Conservation (phyloP, 2,329 filamentous ascomycete species). For the Peltaster fructicola region DNA sequence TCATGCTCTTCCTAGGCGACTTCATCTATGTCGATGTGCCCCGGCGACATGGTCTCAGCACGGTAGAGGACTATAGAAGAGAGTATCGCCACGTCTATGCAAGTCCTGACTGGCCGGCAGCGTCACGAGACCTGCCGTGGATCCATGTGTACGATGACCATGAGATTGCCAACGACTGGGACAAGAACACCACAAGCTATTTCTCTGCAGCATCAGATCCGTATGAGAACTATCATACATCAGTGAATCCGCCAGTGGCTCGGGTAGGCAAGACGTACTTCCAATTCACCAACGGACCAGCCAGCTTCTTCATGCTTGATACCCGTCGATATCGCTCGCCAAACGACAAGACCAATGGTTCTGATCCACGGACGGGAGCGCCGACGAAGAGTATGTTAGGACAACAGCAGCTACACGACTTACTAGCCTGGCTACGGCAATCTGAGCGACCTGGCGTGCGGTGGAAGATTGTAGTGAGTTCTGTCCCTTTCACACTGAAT, state of each 20-base stretch:
- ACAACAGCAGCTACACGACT: conserved; percentile 54
- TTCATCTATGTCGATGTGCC: conserved; percentile 90
- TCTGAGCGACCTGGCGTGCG: conserved; percentile 60
- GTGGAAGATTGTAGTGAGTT: conserved; percentile 87
- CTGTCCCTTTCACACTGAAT: conserved; percentile 93
- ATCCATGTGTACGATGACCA: conserved; percentile 95
- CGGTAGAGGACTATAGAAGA: conserved; percentile 60
- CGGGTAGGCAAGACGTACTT: conserved; percentile 61
- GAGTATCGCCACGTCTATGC: conserved; percentile 94
- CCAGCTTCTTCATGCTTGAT: conserved; percentile 87
- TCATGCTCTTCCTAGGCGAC: conserved; percentile 59
- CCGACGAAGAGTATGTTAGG: conserved; percentile 72
- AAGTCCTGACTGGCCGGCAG: conserved; percentile 72
- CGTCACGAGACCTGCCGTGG: conserved; percentile 74
- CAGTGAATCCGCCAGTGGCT: conserved; percentile 56
- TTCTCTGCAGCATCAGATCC: conserved; percentile 68
- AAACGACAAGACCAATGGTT: conserved; percentile 40
- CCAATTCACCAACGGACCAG: conserved; percentile 74
- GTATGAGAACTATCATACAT: conserved; percentile 71
- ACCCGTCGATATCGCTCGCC: conserved; percentile 71
- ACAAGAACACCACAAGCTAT: conserved; percentile 60
- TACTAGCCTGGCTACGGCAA: conserved; percentile 57
- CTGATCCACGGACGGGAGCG: conserved; percentile 30
- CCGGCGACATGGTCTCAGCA: conserved; percentile 53
- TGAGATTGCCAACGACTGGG: conserved; percentile 92